Evolutionary conservation across 371 early-diverging fungal species (phyloP).

Genomic region (Coemansia linderi): DNA sequence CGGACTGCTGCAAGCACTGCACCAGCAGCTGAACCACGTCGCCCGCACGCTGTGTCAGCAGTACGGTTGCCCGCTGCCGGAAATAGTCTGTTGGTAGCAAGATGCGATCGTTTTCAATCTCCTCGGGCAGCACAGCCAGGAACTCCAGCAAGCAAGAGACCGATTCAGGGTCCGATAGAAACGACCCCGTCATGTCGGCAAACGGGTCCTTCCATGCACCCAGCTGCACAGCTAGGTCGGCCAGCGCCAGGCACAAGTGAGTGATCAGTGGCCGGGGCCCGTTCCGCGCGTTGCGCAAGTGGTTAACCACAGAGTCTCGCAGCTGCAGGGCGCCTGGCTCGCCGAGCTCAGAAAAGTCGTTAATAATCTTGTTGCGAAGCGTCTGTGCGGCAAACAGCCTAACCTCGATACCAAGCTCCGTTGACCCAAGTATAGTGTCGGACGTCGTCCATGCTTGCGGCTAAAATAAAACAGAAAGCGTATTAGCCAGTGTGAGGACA

Average conservation of each 20-base stretch:
- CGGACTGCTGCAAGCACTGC: slow-evolving; percentile 68
- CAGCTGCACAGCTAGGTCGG: slow-evolving; percentile 84
- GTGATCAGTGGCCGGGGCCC: slow-evolving; percentile 69
- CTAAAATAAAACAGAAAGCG: slow-evolving; percentile 52
- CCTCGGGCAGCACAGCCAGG: slow-evolving; percentile 85
- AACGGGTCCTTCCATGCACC: slow-evolving; percentile 81
- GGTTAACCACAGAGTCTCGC: slow-evolving; percentile 77
- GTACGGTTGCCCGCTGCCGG: slow-evolving; percentile 59
- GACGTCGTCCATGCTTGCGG: slow-evolving; percentile 85
- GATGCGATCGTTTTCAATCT: slow-evolving; percentile 70
- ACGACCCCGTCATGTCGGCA: slow-evolving; percentile 64
- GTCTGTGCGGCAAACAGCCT: slow-evolving; percentile 93
- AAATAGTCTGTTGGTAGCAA: slow-evolving; percentile 67
- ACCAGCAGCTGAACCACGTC: slow-evolving; percentile 68
- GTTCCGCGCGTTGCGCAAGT: slow-evolving; percentile 59
- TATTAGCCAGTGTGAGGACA: neutral
- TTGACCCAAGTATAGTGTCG: slow-evolving; percentile 68
- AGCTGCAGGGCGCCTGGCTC: slow-evolving; percentile 63
- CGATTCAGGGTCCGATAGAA: slow-evolving; percentile 63
- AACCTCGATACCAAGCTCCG: slow-evolving; percentile 62
- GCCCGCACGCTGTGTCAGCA: slow-evolving; percentile 67
- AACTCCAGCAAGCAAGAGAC: slow-evolving; percentile 74
- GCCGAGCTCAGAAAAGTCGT: slow-evolving; percentile 78
- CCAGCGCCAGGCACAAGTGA: slow-evolving; percentile 84
- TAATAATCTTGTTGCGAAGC: slow-evolving; percentile 85